Percentiles rank a stretch among this genome's conserved stretches.
These are phyloP conservation scores for Noccaea caerulescens DNA, from an alignment of 345 rosid genomes.

Conservation along the genomic window DNA sequence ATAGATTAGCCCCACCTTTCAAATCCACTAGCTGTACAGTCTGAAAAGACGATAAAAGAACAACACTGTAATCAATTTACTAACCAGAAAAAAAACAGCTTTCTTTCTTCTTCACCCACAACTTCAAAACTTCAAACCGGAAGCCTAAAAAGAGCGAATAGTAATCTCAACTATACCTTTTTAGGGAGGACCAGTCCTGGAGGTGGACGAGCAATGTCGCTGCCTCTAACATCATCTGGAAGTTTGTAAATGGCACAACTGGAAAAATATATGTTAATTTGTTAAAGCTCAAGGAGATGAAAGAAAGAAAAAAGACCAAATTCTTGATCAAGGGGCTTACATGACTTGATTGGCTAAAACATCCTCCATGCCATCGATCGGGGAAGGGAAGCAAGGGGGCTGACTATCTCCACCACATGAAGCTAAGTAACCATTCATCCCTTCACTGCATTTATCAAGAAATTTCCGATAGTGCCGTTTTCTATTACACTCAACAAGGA, in stretches of 20 bases:
- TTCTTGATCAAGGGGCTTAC: slow-evolving; percentile 55
- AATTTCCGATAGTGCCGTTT: not conserved
- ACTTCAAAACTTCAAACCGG: slow-evolving; percentile 7
- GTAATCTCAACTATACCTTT: slow-evolving; percentile 54
- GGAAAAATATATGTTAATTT: slow-evolving; percentile 33
- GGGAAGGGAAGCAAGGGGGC: slow-evolving; percentile 80
- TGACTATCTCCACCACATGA: slow-evolving; percentile 80
- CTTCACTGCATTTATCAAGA: slow-evolving; percentile 71
- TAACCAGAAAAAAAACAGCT: slow-evolving; percentile 15
- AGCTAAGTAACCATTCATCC: slow-evolving; percentile 90
- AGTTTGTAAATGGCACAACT: slow-evolving; percentile 85
- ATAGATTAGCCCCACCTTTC: slow-evolving; percentile 62
- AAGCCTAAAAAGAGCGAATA: not conserved
- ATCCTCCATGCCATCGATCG: slow-evolving; percentile 82
- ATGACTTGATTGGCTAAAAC: slow-evolving; percentile 79
- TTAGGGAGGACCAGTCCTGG: slow-evolving; percentile 69
- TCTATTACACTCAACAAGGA: not conserved
- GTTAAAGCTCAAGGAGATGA: not conserved
- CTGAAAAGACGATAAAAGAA: slow-evolving; percentile 47
- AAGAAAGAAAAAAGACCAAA: not conserved
- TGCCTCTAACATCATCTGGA: slow-evolving; percentile 77
- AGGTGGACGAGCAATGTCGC: slow-evolving; percentile 56
- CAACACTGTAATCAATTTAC: slow-evolving; percentile 1
- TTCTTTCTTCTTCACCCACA: slow-evolving; percentile 13
- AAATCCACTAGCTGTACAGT: slow-evolving; percentile 59